A percentile compares a stretch with the other conserved stretches of the same genome.
phyloP scores from a whole-genome alignment of 2,329 filamentous ascomycete species.

The Phoma sp. region DNA sequence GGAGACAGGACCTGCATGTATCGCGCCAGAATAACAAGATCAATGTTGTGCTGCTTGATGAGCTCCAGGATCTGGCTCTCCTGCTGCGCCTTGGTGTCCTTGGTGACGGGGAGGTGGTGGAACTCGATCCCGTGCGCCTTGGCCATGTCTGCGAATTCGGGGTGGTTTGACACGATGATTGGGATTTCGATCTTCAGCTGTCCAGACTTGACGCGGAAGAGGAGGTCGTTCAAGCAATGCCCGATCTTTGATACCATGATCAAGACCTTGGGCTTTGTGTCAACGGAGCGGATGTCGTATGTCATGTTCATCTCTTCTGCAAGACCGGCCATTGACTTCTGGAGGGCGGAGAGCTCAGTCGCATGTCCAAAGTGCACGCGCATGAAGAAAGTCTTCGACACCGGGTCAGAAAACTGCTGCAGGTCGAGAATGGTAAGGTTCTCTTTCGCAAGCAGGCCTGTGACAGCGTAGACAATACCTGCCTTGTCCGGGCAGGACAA shows the following conservation, averaged over 20 bases:
- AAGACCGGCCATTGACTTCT: slow-evolving; percentile 66
- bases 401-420: slow-evolving; percentile 81
- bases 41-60: slow-evolving; percentile 71
- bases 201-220: slow-evolving; percentile 77
- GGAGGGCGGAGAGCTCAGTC: slow-evolving; percentile 50
- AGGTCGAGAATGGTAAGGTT: slow-evolving; percentile 83
- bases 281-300: slow-evolving; percentile 72
- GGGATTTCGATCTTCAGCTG: slow-evolving; percentile 79
- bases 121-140: slow-evolving; percentile 78
- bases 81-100: slow-evolving; percentile 77
- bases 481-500: slow-evolving; percentile 84
- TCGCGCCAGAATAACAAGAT: slow-evolving; percentile 79
- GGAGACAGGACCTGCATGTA: slow-evolving; percentile 90
- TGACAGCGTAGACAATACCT: slow-evolving; percentile 85
- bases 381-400: slow-evolving; percentile 83
- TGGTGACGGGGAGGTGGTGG: slow-evolving; percentile 79
- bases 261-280: slow-evolving; percentile 75
- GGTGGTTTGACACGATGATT: slow-evolving; percentile 82
- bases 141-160: slow-evolving; percentile 73
- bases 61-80: slow-evolving; percentile 75
- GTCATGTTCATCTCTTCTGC: slow-evolving; percentile 70
- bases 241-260: slow-evolving; percentile 93
- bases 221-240: slow-evolving; percentile 82
- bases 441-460: slow-evolving; percentile 74
- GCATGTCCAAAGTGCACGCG: slow-evolving; percentile 78